A percentile compares a stretch with the other conserved stretches of the same genome.
Conservation (phyloP, 768 basidiomycete species). For the Suillus luteus region DNA sequence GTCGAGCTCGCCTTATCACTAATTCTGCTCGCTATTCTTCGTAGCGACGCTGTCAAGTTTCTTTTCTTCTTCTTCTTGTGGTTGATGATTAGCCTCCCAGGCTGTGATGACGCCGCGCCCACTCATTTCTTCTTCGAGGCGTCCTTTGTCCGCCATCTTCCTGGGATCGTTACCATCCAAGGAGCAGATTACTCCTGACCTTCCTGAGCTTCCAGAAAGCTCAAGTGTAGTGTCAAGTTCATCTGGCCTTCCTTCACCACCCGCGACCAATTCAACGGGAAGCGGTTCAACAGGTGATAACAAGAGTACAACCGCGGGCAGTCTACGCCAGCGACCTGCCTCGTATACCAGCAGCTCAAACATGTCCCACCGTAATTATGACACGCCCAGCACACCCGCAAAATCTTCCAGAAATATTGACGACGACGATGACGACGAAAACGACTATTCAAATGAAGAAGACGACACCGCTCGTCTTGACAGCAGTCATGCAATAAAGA, state of each 20-base stretch:
- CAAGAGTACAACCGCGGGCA: constrained; percentile 43
- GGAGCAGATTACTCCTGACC: constrained; percentile 53
- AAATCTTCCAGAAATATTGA: constrained; percentile 33
- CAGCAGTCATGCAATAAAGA: constrained; percentile 35
- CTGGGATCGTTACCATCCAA: constrained; percentile 47
- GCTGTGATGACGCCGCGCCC: constrained; percentile 54
- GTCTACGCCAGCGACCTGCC: constrained; percentile 37
- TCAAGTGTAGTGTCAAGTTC: constrained; percentile 51
- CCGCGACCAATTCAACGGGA: constrained; percentile 83
- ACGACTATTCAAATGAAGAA: constrained; percentile 55
- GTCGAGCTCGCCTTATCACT: constrained; percentile 24
- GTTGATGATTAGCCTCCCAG: constrained; percentile 31
- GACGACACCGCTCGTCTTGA: constrained; percentile 63
- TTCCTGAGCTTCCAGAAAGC: constrained; percentile 69
- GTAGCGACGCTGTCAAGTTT: constrained; percentile 18
- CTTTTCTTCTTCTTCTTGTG: constrained; percentile 17
- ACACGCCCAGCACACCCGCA: constrained; percentile 33
- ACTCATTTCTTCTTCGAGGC: constrained; percentile 42
- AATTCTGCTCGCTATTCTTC: constrained; percentile 28
- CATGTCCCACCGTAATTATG: constrained; percentile 44
- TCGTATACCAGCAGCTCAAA: constrained; percentile 32
- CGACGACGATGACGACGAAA: constrained; percentile 52
- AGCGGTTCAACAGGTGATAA: constrained; percentile 75
- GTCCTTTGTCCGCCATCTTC: constrained; percentile 65
- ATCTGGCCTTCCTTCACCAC: constrained; percentile 80